These are phyloP conservation scores for Xerocomus potaroensis DNA, from an alignment of 768 basidiomycete genomes.

Conservation along the genomic window DNA sequence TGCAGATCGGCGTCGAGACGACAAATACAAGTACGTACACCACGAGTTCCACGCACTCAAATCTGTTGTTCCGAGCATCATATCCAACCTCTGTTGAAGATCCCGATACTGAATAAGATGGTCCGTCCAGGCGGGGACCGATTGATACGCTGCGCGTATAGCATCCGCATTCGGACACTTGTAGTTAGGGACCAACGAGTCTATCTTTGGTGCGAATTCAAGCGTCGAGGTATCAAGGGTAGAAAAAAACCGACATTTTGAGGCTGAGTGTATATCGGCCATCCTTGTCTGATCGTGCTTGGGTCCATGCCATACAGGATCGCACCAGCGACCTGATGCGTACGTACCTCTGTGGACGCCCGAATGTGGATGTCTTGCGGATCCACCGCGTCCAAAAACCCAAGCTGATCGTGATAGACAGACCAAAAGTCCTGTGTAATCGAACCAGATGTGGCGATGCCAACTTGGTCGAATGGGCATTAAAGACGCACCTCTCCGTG, in stretches of 20 bases:
- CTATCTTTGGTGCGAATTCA: slow-evolving; percentile 39
- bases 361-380: slow-evolving; percentile 39
- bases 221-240: no score
- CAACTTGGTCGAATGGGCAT: not conserved
- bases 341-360: slow-evolving; percentile 43
- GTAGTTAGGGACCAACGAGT: slow-evolving; percentile 44
- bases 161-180: slow-evolving; percentile 38
- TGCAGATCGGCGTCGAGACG: not conserved
- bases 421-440: slow-evolving; percentile 43
- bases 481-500: slow-evolving; percentile 37
- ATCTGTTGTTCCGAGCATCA: slow-evolving; percentile 38
- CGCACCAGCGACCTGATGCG: slow-evolving; percentile 44
- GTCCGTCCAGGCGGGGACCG: slow-evolving; percentile 43
- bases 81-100: slow-evolving; percentile 36
- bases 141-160: slow-evolving; percentile 39
- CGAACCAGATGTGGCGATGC: not conserved
- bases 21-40: slow-evolving; percentile 33
- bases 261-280: slow-evolving; percentile 42
- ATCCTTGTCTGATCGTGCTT: slow-evolving; percentile 25
- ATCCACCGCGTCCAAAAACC: slow-evolving; percentile 35
- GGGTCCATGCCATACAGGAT: slow-evolving; percentile 45
- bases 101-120: slow-evolving; percentile 36
- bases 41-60: slow-evolving; percentile 42
- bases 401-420: slow-evolving; percentile 36
- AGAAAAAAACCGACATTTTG: slow-evolving; percentile 28